Base-by-base conservation (phyloP, 2,329 filamentous ascomycete species). In the Sarocladiaceae sp. region DNA sequence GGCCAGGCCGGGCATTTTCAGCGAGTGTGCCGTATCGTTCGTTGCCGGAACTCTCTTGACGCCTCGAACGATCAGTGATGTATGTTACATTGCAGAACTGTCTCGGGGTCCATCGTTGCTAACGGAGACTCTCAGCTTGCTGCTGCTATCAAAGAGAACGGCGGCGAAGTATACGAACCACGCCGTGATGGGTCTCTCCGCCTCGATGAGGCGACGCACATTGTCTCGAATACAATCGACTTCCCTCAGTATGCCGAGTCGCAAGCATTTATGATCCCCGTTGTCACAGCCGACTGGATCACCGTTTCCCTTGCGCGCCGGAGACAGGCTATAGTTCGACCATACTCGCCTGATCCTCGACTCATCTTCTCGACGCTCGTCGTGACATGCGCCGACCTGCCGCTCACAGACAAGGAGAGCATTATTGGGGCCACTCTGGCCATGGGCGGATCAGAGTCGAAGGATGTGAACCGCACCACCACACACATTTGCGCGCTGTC, bases 381-480 rank as follows among this genome's bases (percentile, higher is more conserved):
- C 25, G 78, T 97, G 17, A 87, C 86, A 28, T 95, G 89, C 63
- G 90, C 86, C 44, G 88, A 94, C 61, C 82, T 99, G 44, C 94
- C 94, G 0, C 75, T 83, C 31, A 87, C 84, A 31, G 94, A 99
- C 68, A 89, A 91, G 65, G 93, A 97, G 70, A 89, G 91, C 11
- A 97, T 99, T 53, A 83, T 89, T 35, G 94, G 92, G 11, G 93
- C 90, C 1, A 89, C 93, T 2, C 73, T 96, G 62, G 93, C 94
- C 0, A 84, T 97, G 71, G 94, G 94, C 20, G 94, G 94, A 15
- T 81, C 89, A 60, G 89, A 92, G 63, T 86, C 84, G 20, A 80
- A 83, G 48, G 79, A 82, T 50, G 72, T 96, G 42, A 86, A 84
- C 4, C 87, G 83, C 53, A 67, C 86, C 57, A 90, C 89, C 8